A percentile compares a stretch with the other conserved stretches of the same genome.
Conservation (phyloP, 768 basidiomycete genomes). For the Mycena maculata region DNA sequence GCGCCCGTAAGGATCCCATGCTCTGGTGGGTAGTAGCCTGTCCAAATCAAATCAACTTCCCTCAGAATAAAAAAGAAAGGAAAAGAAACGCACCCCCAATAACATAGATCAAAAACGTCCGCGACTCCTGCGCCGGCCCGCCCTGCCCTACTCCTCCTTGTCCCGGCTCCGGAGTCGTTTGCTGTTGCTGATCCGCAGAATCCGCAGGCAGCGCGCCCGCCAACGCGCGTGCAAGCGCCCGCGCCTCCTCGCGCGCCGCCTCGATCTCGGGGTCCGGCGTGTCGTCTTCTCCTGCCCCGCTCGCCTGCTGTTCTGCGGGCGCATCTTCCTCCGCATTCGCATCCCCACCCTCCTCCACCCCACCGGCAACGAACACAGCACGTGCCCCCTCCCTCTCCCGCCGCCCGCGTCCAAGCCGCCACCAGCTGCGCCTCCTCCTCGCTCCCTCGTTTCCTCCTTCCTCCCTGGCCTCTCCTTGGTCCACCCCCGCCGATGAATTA, state of each 20-base stretch:
- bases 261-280: not conserved
- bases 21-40: slow-evolving; percentile 93
- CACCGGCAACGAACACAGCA: not conserved
- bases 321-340: slow-evolving; percentile 71
- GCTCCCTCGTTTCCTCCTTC: not conserved
- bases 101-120: slow-evolving; percentile 92
- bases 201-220: slow-evolving; percentile 44
- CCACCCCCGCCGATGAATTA: no score
- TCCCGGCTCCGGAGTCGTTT: no score
- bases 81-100: slow-evolving; percentile 70
- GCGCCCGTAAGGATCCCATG: slow-evolving; percentile 90
- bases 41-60: not conserved
- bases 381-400: not conserved
- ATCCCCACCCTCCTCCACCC: slow-evolving; percentile 42
- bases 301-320: slow-evolving; percentile 40
- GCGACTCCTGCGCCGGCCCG: slow-evolving; percentile 46
- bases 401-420: not conserved
- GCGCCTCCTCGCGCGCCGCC: slow-evolving; percentile 18
- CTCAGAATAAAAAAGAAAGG: slow-evolving; percentile 9
- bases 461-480: not conserved
- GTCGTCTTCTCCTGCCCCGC: not conserved
- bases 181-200: no score
- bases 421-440: no score
- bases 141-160: not conserved
- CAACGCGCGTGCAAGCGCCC: slow-evolving; percentile 24